phyloP scores from a whole-genome alignment of 345 rosid species.

The Citropsis articulata region DNA sequence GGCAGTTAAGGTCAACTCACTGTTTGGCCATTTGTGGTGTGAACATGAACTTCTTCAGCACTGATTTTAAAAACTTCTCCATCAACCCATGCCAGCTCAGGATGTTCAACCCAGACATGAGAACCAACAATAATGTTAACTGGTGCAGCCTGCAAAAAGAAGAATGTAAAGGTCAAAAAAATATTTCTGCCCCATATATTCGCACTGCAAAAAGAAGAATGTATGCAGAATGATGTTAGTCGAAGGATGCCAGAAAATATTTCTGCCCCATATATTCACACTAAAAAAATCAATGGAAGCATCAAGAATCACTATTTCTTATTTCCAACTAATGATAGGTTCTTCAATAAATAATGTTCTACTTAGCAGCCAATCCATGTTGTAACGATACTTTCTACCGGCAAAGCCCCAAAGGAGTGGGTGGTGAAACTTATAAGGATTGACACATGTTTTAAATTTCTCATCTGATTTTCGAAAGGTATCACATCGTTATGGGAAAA shows the following conservation, averaged over 20 bases:
- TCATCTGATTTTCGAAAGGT: not conserved
- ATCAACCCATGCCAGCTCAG: conserved; percentile 80
- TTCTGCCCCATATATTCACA: not conserved
- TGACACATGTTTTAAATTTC: not conserved
- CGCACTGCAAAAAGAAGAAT: no score
- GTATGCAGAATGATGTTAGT: not conserved
- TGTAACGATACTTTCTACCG: not conserved
- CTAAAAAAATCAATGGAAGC: not conserved
- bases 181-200: no score
- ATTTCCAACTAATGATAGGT: not conserved
- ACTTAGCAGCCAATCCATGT: not conserved
- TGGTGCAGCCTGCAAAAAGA: conserved; percentile 58
- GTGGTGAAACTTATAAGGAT: not conserved
- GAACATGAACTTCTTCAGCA: conserved; percentile 75
- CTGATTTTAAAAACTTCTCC: conserved; percentile 80
- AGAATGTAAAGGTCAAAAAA: not conserved
- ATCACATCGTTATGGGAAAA: not conserved
- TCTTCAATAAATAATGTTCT: not conserved
- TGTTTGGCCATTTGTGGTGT: conserved; percentile 58
- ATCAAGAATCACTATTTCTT: not conserved
- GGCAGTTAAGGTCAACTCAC: conserved; percentile 47
- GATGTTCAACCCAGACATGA: conserved; percentile 96
- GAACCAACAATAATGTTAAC: conserved; percentile 94
- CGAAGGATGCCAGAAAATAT: not conserved
- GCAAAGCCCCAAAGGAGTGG: not conserved